Evolutionary conservation across 2,329 filamentous ascomycete species (phyloP), one percentile per base, ranked within the genome.

Genomic region (Pyrenochaeta sp.): DNA sequence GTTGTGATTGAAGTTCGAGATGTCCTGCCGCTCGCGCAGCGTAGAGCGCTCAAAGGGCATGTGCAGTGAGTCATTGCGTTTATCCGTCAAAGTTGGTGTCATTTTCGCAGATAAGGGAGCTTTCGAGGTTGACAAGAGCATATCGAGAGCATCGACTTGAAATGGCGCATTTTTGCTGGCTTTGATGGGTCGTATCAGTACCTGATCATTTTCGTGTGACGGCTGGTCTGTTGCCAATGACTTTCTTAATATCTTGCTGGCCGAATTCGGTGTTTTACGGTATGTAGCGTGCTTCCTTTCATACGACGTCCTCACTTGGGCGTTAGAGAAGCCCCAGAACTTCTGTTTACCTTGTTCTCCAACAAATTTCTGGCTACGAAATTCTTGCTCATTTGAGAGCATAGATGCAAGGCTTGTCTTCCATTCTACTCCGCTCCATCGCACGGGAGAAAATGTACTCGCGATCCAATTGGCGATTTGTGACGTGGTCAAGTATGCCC

Each of bases 361-460:
- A 13, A 24, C 15, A 40, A 47, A 49, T 40, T 46, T 60, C 1
- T 30, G 5, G 28, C 58, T 45, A 22, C 45, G 10, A 30, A 71
- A 69, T 42, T 65, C 61, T 19, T 54, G 51, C 25, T 48, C 32
- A 8, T 30, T 24, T 7, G 63, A 68, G 15, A 71, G 56, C 22
- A 43, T 44, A 5, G 63, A 36, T 32, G 34, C 49, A 5, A 68
- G 25, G 22, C 50, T 63, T 19, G 40, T 64, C 34, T 67, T 56
- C 67, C 64, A 71, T 12, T 19, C n/a, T 1, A 45, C 56, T 2
- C 59, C 53, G 3, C 55, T 55, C 28, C 52, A 52, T 24, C 22
- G 37, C 40, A 70, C 57, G 37, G 52, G 42, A 9, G 61, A 46
- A 40, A 70, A 63, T 9, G n/a, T 54, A 13, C 45, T 39, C 9